Conservation (phyloP, 495 filamentous ascomycete genomes). For the Astrocystis sublimbata region DNA sequence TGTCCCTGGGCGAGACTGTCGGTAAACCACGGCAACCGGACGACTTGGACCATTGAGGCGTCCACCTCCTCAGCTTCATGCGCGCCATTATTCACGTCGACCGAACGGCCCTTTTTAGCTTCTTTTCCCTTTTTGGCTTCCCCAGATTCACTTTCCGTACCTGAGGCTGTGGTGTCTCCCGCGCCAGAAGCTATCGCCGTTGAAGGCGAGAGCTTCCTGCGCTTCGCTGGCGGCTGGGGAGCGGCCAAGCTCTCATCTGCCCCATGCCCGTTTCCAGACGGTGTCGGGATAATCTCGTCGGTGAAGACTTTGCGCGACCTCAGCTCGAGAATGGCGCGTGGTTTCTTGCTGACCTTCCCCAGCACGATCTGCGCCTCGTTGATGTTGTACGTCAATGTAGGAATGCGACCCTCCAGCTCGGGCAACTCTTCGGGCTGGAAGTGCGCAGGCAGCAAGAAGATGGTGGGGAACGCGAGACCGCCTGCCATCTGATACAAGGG, state of each 20-base stretch:
- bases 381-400: constrained; percentile 67
- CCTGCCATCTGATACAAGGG: constrained; percentile 10
- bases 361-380: constrained; percentile 73
- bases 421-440: constrained; percentile 62
- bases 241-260: constrained; percentile 1
- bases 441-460: constrained; percentile 74
- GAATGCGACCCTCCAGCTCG: constrained; percentile 62
- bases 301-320: constrained; percentile 59
- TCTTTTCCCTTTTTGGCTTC: neutral
- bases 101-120: neutral
- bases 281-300: constrained; percentile 55
- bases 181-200: neutral
- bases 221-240: constrained; percentile 29
- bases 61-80: constrained; percentile 13
- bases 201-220: constrained; percentile 31
- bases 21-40: constrained; percentile 75
- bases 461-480: constrained; percentile 56
- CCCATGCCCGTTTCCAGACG: constrained; percentile 5
- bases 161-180: neutral
- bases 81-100: neutral
- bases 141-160: neutral
- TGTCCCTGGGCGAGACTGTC: constrained; percentile 56
- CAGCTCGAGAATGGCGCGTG: constrained; percentile 76
- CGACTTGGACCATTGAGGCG: constrained; percentile 58
- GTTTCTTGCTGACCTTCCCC: constrained; percentile 65